Evolutionary conservation across 2,329 filamentous ascomycete genomes (phyloP), one percentile per base, ranked within the genome.

Genomic region (Claviceps fusiformis): DNA sequence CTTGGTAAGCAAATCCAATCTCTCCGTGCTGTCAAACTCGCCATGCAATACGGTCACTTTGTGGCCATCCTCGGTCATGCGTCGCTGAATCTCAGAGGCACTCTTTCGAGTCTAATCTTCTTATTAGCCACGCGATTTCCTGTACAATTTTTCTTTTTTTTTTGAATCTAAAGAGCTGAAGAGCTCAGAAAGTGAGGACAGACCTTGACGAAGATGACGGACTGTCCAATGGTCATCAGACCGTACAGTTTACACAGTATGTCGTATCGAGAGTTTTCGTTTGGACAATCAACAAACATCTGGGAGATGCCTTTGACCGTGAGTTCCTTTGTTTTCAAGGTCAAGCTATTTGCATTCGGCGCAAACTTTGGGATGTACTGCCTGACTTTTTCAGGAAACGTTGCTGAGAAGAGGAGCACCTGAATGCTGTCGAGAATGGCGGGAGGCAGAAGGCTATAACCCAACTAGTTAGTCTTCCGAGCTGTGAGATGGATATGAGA

Each of bases 231-330:
- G 17, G 91, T 96, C 81, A 98, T 92, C 48, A 97, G 76, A 56
- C 92, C 91, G 67, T 98, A 98, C 57, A 98, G 86, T 67, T 92
- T 89, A 68, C 95, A 87, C 8, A 98, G 81, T 56, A 88, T 84
- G 41, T 86, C 81, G 67, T 95, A 98, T 69, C 97, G 97, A 64
- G 88, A 83, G 41, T 83, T 74, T 61, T 95, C 87, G 39, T 79
- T 78, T 27, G 87, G 81, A 65, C 92, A 97, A 70, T 98, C 93
- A 68, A 98, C 89, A 68, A 95, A 98, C 73, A 98, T 89, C 67
- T 98, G 93, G 61, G 92, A 95, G 68, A 98, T 98, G 27, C 93
- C 93, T 69, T 93, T 89, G 58, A 98, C 92, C 0, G 92, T 97
- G 63, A 97, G 82, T 67, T 98, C 89, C 63, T 95, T 87, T 58